Conservation (phyloP, 805 yeast species). For the Saccharomyces mikatae region DNA sequence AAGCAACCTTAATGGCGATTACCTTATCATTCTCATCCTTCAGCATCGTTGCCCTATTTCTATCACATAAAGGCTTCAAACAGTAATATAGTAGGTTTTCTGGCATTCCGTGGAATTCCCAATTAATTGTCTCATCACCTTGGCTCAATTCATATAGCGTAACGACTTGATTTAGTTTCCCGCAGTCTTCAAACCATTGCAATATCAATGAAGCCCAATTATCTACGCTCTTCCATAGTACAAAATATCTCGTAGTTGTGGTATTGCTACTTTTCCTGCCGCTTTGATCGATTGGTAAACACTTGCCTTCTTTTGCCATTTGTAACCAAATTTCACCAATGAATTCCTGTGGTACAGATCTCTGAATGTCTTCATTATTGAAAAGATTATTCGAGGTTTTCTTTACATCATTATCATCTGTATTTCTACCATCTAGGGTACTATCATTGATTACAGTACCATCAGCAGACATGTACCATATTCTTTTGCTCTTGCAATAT, state of each 20-base stretch:
- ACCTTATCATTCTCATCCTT: conserved; percentile 58
- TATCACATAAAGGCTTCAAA: conserved; percentile 49
- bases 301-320: conserved; percentile 45
- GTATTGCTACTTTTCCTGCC: not conserved
- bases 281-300: not conserved
- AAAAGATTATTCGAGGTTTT: conserved; percentile 33
- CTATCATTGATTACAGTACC: conserved; percentile 9
- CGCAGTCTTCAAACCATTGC: conserved; percentile 69
- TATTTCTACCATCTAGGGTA: conserved; percentile 21
- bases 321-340: conserved; percentile 46
- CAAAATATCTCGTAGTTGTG: conserved; percentile 21
- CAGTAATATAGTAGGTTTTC: conserved; percentile 44
- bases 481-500: conserved; percentile 48
- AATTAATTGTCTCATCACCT: conserved; percentile 49
- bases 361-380: conserved; percentile 41
- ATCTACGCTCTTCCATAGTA: conserved; percentile 64
- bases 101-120: conserved; percentile 60
- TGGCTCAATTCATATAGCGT: conserved; percentile 74
- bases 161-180: conserved; percentile 67
- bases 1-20: conserved; percentile 71
- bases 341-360: conserved; percentile 49
- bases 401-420: conserved; percentile 1
- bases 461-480: conserved; percentile 43
- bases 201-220: conserved; percentile 57
- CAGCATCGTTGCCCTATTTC: conserved; percentile 66